Base-by-base conservation (phyloP, 2,329 filamentous ascomycete genomes). In the Pseudogymnoascus sp. region DNA sequence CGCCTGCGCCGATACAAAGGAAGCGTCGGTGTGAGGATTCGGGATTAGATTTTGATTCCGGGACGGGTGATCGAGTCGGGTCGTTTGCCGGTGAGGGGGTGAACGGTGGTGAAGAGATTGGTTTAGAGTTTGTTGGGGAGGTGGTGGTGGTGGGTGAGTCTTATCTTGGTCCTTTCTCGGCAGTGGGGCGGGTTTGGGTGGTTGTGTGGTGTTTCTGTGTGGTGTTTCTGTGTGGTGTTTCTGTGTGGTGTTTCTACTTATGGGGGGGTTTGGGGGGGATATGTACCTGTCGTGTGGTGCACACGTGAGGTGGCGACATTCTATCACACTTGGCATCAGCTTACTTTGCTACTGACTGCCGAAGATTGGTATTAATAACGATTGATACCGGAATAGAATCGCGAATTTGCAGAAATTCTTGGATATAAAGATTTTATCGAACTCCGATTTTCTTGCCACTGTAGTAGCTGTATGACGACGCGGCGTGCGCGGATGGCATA, bases 301-400 rank as follows among this genome's bases (percentile, higher is more conserved):
- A 56, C 50, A 56, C 50, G 50, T 56, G 50, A 56, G 50, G 28
- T 56, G 50, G 50, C 50, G 50, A 56, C 50, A 56, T 56, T 34
- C 25, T 12, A 18, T 18, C 25, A 56, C 50, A 56, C 50, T 56
- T 34, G 50, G 50, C 50, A 34, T 12, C 23, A 4, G 25, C n/a
- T 25, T 46, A 46, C 42, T 7, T 23, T 23, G 12, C 2, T 46
- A 1, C 6, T 25, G 5, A 3, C 42, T 4, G 21, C 6, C 14
- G n/a, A 18, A 14, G 7, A 16, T 34, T 34, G 46, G 28, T 34
- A 18, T 18, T 18, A 31, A 11, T 6, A 34, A 1, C 2, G 18
- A 7, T 6, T 2, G 18, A 31, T 34, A n/a, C n/a, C 4, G 8
- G 18, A 56, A 8, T 3, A 31, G 3, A 21, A 56, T 34, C 25